Base-by-base conservation (phyloP, 2,329 filamentous ascomycete species). In the Annulohypoxylon truncatum region DNA sequence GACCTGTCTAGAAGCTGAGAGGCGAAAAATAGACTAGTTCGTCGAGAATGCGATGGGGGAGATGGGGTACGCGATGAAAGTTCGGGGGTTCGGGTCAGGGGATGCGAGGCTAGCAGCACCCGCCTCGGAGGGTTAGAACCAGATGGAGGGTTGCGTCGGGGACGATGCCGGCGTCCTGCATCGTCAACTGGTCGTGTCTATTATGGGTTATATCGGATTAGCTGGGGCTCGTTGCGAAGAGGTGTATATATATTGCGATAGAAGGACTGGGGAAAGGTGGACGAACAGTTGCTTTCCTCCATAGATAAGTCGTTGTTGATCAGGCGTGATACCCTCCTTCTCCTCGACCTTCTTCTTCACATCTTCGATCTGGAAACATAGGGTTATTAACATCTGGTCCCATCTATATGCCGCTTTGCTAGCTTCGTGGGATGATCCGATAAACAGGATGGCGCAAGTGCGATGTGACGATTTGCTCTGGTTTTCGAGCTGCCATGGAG, bases 281-380 rank as follows among this genome's bases (percentile, higher is more conserved):
- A 79, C 84, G 67, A 82, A 97, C 96, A 99, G 97, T 80, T 99
- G 96, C 85, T 99, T 99, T 76, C 96, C 96, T 57, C 95, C 94
- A 78, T 91, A 97, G 76, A 99, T 99, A 71, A 99, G 84, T 64
- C 96, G 90, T 82, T 99, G 96, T 82, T 99, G 96, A 15, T 96
- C 94, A 0, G 96, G 96, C 44, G 96, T 95, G 75, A 99, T 99
- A 61, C 96, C 96, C 79, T 98, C 96, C 83, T 98, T 98, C 84
- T 99, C 96, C 81, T 99, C 96, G 60, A 99, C 96, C 76, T 95
- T 94, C 82, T 98, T 96, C 86, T 99, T 99, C 86, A 99, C 98
- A 79, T 94, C 90, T 40, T 92, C 90, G 73, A 98, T 92, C 94
- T 97, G 71, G 2, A 44, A 20, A 24, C 7, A 35, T n/a, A 2